A percentile compares a stretch with the other conserved stretches of the same genome.
Evolutionary conservation across 1,139 yeast genomes (phyloP).

Genomic region (Zhuliangozyma blackwelliae): DNA sequence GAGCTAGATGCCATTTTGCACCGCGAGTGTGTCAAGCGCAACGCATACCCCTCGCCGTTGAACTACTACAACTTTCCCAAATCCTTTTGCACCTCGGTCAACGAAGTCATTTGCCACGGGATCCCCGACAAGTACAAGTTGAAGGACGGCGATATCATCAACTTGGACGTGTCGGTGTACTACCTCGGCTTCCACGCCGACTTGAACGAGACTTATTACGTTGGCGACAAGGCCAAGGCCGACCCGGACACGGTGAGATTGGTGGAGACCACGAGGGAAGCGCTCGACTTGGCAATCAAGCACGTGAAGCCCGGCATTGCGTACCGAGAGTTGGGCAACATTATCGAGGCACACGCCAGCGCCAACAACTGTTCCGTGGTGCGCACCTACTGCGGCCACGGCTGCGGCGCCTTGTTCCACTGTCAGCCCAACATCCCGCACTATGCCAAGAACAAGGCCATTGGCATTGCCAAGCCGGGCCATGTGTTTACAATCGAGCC

Average conservation of each 20-base stretch:
- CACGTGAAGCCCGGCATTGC: constrained; percentile 89
- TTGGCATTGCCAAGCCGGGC: constrained; percentile 93
- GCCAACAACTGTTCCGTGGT: constrained; percentile 82
- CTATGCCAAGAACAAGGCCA: constrained; percentile 87
- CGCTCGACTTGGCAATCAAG: constrained; percentile 77
- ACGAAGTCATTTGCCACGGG: constrained; percentile 96
- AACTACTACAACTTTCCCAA: constrained; percentile 95
- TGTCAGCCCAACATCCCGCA: constrained; percentile 93
- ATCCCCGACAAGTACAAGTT: constrained; percentile 86
- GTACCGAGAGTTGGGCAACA: constrained; percentile 81
- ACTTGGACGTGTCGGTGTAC: constrained; percentile 82
- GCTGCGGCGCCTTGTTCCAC: constrained; percentile 84
- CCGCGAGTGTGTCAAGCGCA: constrained; percentile 80
- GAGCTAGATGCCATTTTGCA: constrained; percentile 85
- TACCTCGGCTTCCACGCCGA: constrained; percentile 92
- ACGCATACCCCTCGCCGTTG: constrained; percentile 92
- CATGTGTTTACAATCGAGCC: constrained; percentile 98
- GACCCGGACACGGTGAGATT: constrained; percentile 77
- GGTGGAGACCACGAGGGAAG: constrained; percentile 92
- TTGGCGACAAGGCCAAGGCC: constrained; percentile 80
- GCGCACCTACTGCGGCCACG: constrained; percentile 92
- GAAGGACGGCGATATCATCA: constrained; percentile 91
- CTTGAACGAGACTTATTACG: constrained; percentile 93
- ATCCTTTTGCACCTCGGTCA: constrained; percentile 87
- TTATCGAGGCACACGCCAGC: constrained; percentile 83